A percentile compares a stretch with the other conserved stretches of the same genome.
Conservation (phyloP, 495 filamentous ascomycete species). For the Aspergillus steynii region DNA sequence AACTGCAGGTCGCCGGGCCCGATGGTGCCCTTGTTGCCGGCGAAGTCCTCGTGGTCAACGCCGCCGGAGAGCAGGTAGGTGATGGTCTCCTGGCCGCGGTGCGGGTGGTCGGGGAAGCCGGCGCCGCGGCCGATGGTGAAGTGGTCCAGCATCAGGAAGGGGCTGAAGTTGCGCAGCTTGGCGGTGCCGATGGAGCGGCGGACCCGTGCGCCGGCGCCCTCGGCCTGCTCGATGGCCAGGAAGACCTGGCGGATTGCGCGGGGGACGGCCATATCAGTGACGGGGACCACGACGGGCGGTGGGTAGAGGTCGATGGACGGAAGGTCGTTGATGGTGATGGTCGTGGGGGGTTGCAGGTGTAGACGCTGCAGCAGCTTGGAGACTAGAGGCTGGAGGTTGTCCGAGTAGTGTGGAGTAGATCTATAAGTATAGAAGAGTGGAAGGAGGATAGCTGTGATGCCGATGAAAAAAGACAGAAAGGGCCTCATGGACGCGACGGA, state of each 20-base stretch:
- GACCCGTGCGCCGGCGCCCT: slow-evolving; percentile 87
- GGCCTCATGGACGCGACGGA: slow-evolving; percentile 40
- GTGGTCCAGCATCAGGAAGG: slow-evolving; percentile 98
- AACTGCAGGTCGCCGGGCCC: slow-evolving; percentile 87
- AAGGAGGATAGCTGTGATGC: slow-evolving; percentile 41
- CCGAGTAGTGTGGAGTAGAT: slow-evolving; percentile 12
- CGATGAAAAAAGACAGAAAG: slow-evolving; percentile 43
- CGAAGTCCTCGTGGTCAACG: slow-evolving; percentile 95
- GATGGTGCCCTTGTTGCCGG: slow-evolving; percentile 84
- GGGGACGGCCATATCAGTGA: slow-evolving; percentile 63
- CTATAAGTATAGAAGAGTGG: slow-evolving; percentile 21
- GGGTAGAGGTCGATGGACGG: slow-evolving; percentile 7
- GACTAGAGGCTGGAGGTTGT: too few relatives aligned
- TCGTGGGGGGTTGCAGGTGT: background rate
- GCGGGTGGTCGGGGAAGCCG: slow-evolving; percentile 86
- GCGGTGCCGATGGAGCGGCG: slow-evolving; percentile 86
- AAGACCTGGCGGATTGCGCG: slow-evolving; percentile 79
- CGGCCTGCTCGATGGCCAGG: slow-evolving; percentile 80
- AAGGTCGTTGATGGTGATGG: slow-evolving; percentile 7
- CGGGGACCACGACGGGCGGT: slow-evolving; percentile 17
- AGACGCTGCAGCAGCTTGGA: too few relatives aligned
- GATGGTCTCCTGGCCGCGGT: slow-evolving; percentile 80
- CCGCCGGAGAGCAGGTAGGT: slow-evolving; percentile 84
- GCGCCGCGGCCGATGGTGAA: slow-evolving; percentile 79
- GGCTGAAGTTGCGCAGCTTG: slow-evolving; percentile 80